Conservation (phyloP, 2,329 filamentous ascomycete genomes). For the Botryosphaeria agaves region DNA sequence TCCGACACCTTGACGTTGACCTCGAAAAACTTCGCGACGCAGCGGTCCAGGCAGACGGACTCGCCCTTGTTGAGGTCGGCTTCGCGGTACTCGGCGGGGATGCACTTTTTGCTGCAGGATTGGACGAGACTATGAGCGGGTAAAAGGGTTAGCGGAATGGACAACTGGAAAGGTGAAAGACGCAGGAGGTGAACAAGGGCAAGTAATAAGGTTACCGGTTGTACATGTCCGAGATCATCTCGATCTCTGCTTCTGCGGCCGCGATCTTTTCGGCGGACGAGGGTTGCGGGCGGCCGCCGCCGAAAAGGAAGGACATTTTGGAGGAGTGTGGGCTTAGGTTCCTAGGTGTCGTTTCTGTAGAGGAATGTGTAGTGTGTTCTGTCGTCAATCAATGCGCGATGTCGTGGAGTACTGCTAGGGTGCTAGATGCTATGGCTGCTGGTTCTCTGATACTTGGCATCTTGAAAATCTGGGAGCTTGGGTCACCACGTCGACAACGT, state of each 20-base stretch:
- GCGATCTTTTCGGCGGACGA: constrained; percentile 95
- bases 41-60: constrained; percentile 93
- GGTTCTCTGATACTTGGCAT: not conserved
- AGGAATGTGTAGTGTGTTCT: not conserved
- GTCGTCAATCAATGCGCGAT: not conserved
- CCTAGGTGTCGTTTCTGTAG: too few relatives aligned
- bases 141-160: constrained; percentile 2
- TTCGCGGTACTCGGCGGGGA: constrained; percentile 85
- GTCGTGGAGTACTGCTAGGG: not conserved
- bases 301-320: constrained; percentile 55
- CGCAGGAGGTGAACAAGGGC: constrained; percentile 1
- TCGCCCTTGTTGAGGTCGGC: constrained; percentile 97
- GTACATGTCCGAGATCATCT: constrained; percentile 96
- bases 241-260: constrained; percentile 90
- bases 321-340: too few relatives aligned
- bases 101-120: constrained; percentile 86
- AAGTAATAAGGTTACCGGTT: constrained; percentile 49
- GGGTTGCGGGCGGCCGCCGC: constrained; percentile 58
- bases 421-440: not conserved
- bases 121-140: constrained; percentile 49
- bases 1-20: constrained; percentile 96
- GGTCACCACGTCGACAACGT: not conserved
- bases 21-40: constrained; percentile 96
- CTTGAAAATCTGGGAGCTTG: not conserved
- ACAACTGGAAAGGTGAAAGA: constrained; percentile 1